Evolutionary conservation across 257 asterid species (phyloP).

Genomic region (Nicotiana otophora): DNA sequence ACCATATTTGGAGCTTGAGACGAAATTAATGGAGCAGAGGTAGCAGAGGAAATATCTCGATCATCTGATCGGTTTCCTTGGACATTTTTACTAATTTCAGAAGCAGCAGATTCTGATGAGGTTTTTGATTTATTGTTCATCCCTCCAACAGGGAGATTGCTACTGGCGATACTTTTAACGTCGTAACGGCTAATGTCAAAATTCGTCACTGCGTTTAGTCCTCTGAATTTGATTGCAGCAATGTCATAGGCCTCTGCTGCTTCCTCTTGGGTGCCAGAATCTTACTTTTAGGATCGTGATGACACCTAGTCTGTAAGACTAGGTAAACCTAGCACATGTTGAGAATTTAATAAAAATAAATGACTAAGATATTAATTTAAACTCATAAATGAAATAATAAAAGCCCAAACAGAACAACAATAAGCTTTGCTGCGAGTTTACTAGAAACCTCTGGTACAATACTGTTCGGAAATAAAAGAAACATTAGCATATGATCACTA

Average conservation of each 20-base stretch:
- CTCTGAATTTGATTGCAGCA: constrained; percentile 80
- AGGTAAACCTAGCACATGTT: too few relatives aligned
- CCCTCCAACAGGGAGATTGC: constrained; percentile 68
- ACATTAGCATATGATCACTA: too few relatives aligned
- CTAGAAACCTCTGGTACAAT: too few relatives aligned
- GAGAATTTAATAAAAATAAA: too few relatives aligned
- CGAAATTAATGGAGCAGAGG: constrained; percentile 20
- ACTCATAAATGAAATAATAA: too few relatives aligned
- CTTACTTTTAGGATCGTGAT: too few relatives aligned
- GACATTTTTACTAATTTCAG: constrained; percentile 24
- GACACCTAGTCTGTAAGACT: too few relatives aligned
- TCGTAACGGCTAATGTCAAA: constrained; percentile 80
- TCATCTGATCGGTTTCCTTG: constrained; percentile 20
- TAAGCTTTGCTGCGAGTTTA: too few relatives aligned
- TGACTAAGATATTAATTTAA: too few relatives aligned
- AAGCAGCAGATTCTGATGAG: constrained; percentile 27
- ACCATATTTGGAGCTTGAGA: constrained; percentile 21
- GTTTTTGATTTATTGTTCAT: constrained; percentile 37
- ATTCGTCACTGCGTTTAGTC: constrained; percentile 71
- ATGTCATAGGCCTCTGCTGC: constrained; percentile 89
- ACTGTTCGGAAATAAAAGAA: too few relatives aligned
- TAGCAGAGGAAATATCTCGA: constrained; percentile 23
- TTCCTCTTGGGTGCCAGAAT: constrained; percentile 51
- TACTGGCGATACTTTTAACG: constrained; percentile 56
- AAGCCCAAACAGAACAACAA: too few relatives aligned